Evolutionary conservation across 2,329 filamentous ascomycete genomes (phyloP).

Genomic region (Chlorencoelia australis): DNA sequence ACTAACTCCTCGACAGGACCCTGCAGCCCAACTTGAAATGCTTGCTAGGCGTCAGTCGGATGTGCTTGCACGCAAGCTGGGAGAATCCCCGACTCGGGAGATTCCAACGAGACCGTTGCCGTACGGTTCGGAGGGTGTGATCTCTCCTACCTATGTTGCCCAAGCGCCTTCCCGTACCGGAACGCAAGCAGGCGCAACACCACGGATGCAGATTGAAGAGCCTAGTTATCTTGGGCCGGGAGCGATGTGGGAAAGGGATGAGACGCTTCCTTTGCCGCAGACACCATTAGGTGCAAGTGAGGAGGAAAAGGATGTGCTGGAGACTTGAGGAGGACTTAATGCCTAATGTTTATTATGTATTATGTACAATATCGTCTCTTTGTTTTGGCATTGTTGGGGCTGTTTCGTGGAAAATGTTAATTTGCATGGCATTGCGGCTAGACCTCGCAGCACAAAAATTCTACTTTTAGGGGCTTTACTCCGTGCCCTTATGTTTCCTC

Average conservation of each 20-base stretch:
- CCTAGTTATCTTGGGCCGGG: slow-evolving; percentile 43
- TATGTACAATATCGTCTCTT: slow-evolving; percentile 4
- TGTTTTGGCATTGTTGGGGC: slow-evolving; percentile 3
- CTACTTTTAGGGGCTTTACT: too few relatives aligned
- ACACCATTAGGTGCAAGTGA: slow-evolving; percentile 25
- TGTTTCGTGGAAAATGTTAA: background rate
- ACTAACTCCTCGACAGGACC: slow-evolving; percentile 46
- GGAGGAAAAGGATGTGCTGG: slow-evolving; percentile 25
- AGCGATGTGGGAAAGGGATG: slow-evolving; percentile 41
- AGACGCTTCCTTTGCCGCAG: slow-evolving; percentile 31
- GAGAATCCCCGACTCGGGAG: slow-evolving; percentile 26
- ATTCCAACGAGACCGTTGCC: slow-evolving; percentile 42
- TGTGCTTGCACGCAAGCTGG: slow-evolving; percentile 45
- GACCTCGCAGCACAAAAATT: too few relatives aligned
- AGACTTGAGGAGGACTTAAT: too few relatives aligned
- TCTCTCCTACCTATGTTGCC: slow-evolving; percentile 36
- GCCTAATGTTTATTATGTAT: slow-evolving; percentile 7
- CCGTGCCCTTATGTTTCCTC: too few relatives aligned
- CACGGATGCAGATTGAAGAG: slow-evolving; percentile 27
- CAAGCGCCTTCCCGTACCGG: slow-evolving; percentile 25
- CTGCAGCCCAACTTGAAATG: slow-evolving; percentile 57
- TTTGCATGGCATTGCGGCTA: too few relatives aligned
- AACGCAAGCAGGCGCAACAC: slow-evolving; percentile 8
- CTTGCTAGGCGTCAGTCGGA: slow-evolving; percentile 57
- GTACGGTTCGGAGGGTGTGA: slow-evolving; percentile 40